Percentiles rank a stretch among this genome's conserved stretches.
Conservation (phyloP, 73 alveolate genomes). For the Paramecium tetraurelia region DNA sequence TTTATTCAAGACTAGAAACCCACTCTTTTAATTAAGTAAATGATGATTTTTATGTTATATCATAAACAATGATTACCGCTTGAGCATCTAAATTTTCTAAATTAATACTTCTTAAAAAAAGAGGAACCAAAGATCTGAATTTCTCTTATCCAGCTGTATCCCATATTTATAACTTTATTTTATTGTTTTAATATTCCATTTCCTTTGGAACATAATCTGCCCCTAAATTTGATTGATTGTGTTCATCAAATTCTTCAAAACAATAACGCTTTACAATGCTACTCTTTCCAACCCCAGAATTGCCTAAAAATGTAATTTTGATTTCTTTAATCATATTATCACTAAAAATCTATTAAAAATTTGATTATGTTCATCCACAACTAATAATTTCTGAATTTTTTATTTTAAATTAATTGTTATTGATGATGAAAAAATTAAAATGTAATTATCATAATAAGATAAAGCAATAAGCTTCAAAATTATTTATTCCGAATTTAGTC, state of each 20-base stretch:
- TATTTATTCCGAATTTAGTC: background rate
- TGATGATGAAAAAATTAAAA: background rate
- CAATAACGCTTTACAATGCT: conserved; percentile 55
- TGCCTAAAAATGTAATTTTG: conserved; percentile 60
- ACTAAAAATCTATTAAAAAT: background rate
- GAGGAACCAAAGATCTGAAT: conserved; percentile 3
- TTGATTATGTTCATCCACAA: background rate
- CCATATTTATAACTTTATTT: conserved; percentile 44
- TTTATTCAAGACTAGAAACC: background rate
- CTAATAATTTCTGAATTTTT: background rate
- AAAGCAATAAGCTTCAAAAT: conserved; percentile 11
- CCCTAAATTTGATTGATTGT: background rate
- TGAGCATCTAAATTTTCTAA: background rate
- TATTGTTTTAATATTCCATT: background rate
- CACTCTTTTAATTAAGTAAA: conserved; percentile 34
- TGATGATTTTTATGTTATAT: conserved; percentile 29
- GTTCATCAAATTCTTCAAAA: background rate
- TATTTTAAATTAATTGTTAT: background rate
- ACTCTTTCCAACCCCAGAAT: conserved; percentile 64
- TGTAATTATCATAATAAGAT: background rate
- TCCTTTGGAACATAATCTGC: conserved; percentile 36
- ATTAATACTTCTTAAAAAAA: background rate
- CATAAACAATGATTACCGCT: conserved; percentile 42
- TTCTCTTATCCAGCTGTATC: background rate
- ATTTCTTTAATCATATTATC: conserved; percentile 15